Conservation (phyloP, 352 stramenopile genomes). For the Phytophthora pistaciae region DNA sequence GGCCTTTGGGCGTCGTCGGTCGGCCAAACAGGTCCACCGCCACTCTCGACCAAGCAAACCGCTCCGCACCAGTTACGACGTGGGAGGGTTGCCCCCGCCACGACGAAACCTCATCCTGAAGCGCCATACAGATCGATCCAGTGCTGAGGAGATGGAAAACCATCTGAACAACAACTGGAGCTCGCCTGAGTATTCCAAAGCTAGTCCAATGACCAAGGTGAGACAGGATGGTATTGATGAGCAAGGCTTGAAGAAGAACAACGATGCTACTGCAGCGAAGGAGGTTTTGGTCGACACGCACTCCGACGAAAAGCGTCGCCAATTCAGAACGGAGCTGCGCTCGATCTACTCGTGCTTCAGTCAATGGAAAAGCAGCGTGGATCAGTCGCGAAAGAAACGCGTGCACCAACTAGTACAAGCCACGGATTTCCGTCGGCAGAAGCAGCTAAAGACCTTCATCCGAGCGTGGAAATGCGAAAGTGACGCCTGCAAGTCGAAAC, state of each 20-base stretch:
- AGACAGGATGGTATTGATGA: neutral
- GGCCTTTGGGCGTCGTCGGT: conserved; percentile 24
- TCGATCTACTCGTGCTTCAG: conserved; percentile 35
- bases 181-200: neutral
- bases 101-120: conserved; percentile 36
- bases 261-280: neutral
- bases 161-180: neutral
- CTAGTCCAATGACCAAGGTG: neutral
- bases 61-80: neutral
- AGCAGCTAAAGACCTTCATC: conserved; percentile 10
- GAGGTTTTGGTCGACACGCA: neutral
- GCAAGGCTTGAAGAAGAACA: neutral
- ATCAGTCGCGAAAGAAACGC: neutral
- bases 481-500: conserved; percentile 10
- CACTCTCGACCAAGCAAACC: neutral
- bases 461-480: conserved; percentile 8
- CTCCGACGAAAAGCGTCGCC: conserved; percentile 25
- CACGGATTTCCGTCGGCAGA: conserved; percentile 7
- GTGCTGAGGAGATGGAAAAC: conserved; percentile 15
- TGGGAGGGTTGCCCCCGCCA: neutral
- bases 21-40: conserved; percentile 22
- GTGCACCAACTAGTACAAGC: conserved; percentile 19
- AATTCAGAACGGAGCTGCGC: conserved; percentile 28
- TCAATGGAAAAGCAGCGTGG: conserved; percentile 27
- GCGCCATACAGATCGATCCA: conserved; percentile 14